A percentile compares a stretch with the other conserved stretches of the same genome.
Evolutionary conservation across 2,329 filamentous ascomycete species (phyloP).

Genomic region (Ophiobolus disseminans): DNA sequence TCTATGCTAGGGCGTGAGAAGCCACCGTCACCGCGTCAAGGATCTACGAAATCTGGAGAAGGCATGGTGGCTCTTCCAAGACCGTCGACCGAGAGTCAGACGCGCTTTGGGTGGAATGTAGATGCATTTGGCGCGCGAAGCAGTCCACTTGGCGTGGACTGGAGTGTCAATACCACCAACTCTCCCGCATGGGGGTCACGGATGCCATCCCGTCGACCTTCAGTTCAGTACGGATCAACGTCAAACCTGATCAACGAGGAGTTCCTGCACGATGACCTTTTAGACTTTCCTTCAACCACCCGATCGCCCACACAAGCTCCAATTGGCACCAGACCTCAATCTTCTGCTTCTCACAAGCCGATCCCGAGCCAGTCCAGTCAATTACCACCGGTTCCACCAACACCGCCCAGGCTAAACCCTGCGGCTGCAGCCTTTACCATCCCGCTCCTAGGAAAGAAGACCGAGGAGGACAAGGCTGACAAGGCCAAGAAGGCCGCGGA

Average conservation of each 20-base stretch:
- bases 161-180: constrained; percentile 45
- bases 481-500: constrained; percentile 42
- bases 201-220: constrained; percentile 80
- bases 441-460: constrained; percentile 36
- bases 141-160: constrained; percentile 53
- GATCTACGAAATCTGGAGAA: constrained; percentile 68
- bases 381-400: constrained; percentile 50
- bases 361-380: constrained; percentile 11
- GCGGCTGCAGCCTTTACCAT: constrained; percentile 83
- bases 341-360: constrained; percentile 58
- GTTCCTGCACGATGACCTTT: constrained; percentile 57
- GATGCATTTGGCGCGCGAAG: constrained; percentile 50
- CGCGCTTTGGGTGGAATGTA: constrained; percentile 47
- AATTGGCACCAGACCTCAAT: constrained; percentile 80
- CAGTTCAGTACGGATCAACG: constrained; percentile 77
- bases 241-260: constrained; percentile 65
- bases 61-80: constrained; percentile 43
- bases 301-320: constrained; percentile 65
- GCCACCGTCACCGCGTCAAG: constrained; percentile 65
- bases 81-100: constrained; percentile 49
- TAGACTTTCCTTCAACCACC: constrained; percentile 57
- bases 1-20: constrained; percentile 49
- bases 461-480: constrained; percentile 42
- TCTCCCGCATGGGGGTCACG: constrained; percentile 71
- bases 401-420: constrained; percentile 73